A percentile compares a stretch with the other conserved stretches of the same genome.
Conservation (phyloP, 768 basidiomycete species). For the Termitomyces sp. region DNA sequence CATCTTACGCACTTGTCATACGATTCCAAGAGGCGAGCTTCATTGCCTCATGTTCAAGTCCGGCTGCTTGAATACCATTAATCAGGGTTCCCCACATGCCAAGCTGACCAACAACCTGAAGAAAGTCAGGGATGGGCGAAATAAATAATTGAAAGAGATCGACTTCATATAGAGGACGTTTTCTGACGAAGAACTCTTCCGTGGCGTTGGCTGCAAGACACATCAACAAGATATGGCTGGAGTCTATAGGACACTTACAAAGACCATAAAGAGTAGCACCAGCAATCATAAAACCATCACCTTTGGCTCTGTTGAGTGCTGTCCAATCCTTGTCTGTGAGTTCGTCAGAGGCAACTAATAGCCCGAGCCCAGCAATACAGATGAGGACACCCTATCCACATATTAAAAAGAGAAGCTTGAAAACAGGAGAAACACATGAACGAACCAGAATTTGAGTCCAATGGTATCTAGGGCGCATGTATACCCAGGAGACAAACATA, state of each 20-base stretch:
- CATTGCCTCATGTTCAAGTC: slow-evolving; percentile 67
- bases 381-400: slow-evolving; percentile 57
- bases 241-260: slow-evolving; percentile 41
- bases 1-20: slow-evolving; percentile 46
- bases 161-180: slow-evolving; percentile 73
- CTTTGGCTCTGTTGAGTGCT: slow-evolving; percentile 62
- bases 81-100: slow-evolving; percentile 83
- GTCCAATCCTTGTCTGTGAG: slow-evolving; percentile 72
- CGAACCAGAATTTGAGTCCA: slow-evolving; percentile 75
- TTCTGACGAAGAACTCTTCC: slow-evolving; percentile 83
- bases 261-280: slow-evolving; percentile 85
- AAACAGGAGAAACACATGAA: slow-evolving; percentile 11
- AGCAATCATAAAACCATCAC: slow-evolving; percentile 82
- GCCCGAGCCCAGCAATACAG: slow-evolving; percentile 68
- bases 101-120: slow-evolving; percentile 73
- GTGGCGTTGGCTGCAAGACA: slow-evolving; percentile 67
- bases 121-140: background rate
- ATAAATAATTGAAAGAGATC: background rate
- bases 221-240: background rate
- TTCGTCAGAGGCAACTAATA: slow-evolving; percentile 77
- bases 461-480: slow-evolving; percentile 74
- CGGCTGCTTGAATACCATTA: slow-evolving; percentile 72
- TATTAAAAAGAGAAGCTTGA: background rate
- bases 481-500: slow-evolving; percentile 77
- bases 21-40: slow-evolving; percentile 67